Conservation (phyloP, 2,329 filamentous ascomycete species). For the Colletotrichum scovillei region DNA sequence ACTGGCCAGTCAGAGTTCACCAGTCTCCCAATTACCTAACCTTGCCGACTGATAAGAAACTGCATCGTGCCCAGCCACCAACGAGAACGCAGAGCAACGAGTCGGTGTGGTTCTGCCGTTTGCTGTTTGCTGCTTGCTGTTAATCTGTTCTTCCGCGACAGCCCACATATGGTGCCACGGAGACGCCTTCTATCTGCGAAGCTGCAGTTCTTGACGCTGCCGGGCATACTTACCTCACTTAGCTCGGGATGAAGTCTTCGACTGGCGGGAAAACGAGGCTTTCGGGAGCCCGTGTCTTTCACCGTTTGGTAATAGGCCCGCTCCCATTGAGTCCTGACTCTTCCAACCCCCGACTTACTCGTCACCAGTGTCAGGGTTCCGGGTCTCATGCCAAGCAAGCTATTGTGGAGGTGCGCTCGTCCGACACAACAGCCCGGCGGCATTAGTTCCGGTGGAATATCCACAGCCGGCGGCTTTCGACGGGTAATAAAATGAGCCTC, state of each 20-base stretch:
- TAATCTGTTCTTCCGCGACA: neutral
- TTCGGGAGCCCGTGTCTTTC: slow-evolving; percentile 6
- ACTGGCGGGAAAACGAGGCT: neutral
- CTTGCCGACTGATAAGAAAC: slow-evolving; percentile 35
- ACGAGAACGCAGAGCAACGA: slow-evolving; percentile 6
- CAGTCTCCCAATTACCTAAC: slow-evolving; percentile 35
- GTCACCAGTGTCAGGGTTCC: slow-evolving; percentile 27
- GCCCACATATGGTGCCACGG: slow-evolving; percentile 17
- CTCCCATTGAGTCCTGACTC: slow-evolving; percentile 16
- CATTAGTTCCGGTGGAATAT: slow-evolving; percentile 14
- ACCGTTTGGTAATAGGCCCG: slow-evolving; percentile 26
- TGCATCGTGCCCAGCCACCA: slow-evolving; percentile 8
- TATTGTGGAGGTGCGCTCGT: slow-evolving; percentile 25
- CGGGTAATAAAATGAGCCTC: slow-evolving; percentile 11
- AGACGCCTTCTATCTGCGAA: neutral
- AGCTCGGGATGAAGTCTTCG: neutral
- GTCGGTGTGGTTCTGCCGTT: slow-evolving; percentile 18
- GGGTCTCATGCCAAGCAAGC: slow-evolving; percentile 28
- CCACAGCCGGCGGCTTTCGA: slow-evolving; percentile 15
- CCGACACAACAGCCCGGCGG: slow-evolving; percentile 3
- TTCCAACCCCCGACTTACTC: slow-evolving; percentile 17
- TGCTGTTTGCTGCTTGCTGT: neutral
- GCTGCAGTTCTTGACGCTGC: neutral
- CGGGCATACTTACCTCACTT: neutral
- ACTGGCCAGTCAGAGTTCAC: slow-evolving; percentile 17